Base-by-base conservation (phyloP, 768 basidiomycete species). In the Leccinum sublutescens region DNA sequence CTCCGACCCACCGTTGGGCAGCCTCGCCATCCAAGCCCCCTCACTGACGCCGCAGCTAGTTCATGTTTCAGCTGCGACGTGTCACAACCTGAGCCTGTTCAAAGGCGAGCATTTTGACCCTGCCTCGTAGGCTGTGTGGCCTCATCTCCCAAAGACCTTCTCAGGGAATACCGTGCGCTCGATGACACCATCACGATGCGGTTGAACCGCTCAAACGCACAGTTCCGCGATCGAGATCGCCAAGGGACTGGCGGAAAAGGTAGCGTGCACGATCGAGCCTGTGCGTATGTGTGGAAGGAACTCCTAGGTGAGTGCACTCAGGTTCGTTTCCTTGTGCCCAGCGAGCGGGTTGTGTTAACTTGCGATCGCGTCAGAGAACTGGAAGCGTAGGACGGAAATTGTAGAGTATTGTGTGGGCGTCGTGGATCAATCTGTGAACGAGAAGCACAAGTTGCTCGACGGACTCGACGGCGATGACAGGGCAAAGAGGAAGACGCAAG, bases 151-250 rank as follows among this genome's bases (percentile, higher is more conserved):
- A 52, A 70, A 94, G 92, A 91, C 60, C 83, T 93, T 66, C 78
- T 94, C 71, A 85, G 80, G 68, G 91, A 93, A 73, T 93, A 93
- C 72, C 81, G 91, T 67, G 84, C 79, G 65, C 76, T 93, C 14
- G 91, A 94, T 74, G 91, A 94, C 67, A 77, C 84, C 7, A 87
- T 94, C 63, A 83, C 80, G 43, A 90, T 91, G 87, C 80, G 92
- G 34, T 72, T 93, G 50, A 93, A 94, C 71, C 84, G 91, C 52
- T 87, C 89, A 40, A 83, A 81, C 57, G 91, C 91, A 5, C 80
- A 85, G 55, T 85, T 87, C 72, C 82, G 89, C 54, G 92, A 93
- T 75, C 79, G 81, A 62, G 85, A 89, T 64, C 82, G 89, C 27
- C 64, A 74, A 52, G 81, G 81, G 11, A 64, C 73, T 23, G 73